phyloP scores from a whole-genome alignment of 257 asterid genomes.

The Jaltomata sinuosa region DNA sequence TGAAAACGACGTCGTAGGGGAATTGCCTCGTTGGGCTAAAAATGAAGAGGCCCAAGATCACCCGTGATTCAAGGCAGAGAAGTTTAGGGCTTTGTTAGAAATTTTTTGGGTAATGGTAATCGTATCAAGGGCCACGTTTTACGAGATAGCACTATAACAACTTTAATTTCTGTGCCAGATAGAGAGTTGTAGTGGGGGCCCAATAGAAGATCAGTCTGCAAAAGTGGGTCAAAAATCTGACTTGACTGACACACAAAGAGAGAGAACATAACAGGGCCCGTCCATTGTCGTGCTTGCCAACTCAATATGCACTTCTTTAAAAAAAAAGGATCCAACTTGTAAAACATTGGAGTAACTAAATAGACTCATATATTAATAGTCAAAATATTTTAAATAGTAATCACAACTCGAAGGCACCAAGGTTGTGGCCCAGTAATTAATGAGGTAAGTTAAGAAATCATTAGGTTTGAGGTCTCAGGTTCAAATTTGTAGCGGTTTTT shows the following conservation, averaged over 20 bases:
- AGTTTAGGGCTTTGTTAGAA: constrained; percentile 1
- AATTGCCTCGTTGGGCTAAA: neutral
- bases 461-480: too few species aligned
- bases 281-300: constrained; percentile 20
- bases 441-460: too few species aligned
- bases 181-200: constrained; percentile 9
- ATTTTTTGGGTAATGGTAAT: constrained; percentile 30
- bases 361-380: neutral
- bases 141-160: neutral
- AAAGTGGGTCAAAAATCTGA: constrained; percentile 4
- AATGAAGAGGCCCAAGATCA: neutral
- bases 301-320: neutral
- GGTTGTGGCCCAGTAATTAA: too few species aligned
- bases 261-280: neutral
- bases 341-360: neutral
- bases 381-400: too few species aligned
- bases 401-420: too few species aligned
- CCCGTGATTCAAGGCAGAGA: constrained; percentile 14
- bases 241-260: neutral
- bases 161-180: constrained; percentile 17
- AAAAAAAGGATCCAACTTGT: neutral
- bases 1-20: neutral
- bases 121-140: constrained; percentile 4
- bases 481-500: too few species aligned
- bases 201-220: neutral